phyloP scores from a whole-genome alignment of 1,284 basidiomycete species.

The Coriolopsis trogii region DNA sequence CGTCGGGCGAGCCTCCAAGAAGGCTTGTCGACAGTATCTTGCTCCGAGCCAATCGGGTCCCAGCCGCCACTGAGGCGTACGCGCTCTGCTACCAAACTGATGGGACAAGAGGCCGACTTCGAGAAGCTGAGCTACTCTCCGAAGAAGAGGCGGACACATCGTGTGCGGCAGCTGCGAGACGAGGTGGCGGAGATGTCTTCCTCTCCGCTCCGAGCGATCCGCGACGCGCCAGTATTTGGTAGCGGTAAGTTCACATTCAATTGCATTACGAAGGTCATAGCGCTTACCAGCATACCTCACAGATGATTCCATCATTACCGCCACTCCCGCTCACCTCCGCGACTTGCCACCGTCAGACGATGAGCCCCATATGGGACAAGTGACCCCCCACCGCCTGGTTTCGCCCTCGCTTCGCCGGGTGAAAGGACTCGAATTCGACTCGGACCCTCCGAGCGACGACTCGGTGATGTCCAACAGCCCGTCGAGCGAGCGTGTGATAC shows the following conservation, averaged over 20 bases:
- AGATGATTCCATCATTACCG: conserved; percentile 50
- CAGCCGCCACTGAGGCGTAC: conserved; percentile 23
- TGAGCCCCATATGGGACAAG: conserved; percentile 59
- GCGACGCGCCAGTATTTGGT: conserved; percentile 39
- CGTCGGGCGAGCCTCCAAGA: conserved; percentile 4
- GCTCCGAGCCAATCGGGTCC: neutral
- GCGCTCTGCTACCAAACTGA: conserved; percentile 28
- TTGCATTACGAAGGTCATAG: neutral
- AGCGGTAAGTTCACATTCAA: conserved; percentile 42
- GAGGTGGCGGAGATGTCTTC: conserved; percentile 29
- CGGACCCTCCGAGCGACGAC: conserved; percentile 45
- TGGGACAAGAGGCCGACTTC: conserved; percentile 17
- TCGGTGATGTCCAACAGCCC: conserved; percentile 46
- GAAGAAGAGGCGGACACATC: conserved; percentile 23
- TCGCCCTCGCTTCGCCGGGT: conserved; percentile 56
- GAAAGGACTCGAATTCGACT: conserved; percentile 29
- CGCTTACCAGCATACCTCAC: neutral
- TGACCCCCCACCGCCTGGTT: conserved; percentile 67
- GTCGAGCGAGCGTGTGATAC: conserved; percentile 38
- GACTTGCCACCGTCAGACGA: conserved; percentile 54
- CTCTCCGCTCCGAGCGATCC: conserved; percentile 35
- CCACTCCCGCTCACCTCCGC: conserved; percentile 19
- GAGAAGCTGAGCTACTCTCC: conserved; percentile 21
- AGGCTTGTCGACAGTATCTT: neutral
- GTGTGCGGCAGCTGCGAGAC: conserved; percentile 17